Conservation (phyloP, 441 rosid genomes). For the Daphne laureola region DNA sequence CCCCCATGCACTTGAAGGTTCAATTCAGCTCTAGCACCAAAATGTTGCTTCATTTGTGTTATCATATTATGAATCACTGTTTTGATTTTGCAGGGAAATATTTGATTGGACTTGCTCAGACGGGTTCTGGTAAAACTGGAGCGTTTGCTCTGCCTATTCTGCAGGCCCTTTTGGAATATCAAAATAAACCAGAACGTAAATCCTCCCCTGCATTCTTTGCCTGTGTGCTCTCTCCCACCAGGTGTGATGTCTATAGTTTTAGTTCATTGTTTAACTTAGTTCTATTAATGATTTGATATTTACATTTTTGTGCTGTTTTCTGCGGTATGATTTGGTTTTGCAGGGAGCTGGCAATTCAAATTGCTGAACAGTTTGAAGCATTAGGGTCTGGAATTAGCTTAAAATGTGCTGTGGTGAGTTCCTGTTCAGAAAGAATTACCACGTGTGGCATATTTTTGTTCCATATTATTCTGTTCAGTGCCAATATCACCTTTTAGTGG, state of each 20-base stretch:
- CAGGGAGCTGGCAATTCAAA: constrained; percentile 95
- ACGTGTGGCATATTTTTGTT: not conserved
- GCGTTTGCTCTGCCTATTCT: constrained; percentile 92
- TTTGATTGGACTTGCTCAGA: constrained; percentile 91
- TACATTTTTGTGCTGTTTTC: not conserved
- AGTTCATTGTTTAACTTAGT: not conserved
- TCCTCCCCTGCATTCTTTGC: constrained; percentile 79
- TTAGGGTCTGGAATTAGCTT: constrained; percentile 71
- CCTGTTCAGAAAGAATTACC: not conserved
- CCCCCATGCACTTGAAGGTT: constrained; percentile 78
- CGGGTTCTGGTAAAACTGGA: constrained; percentile 96
- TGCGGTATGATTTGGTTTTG: constrained; percentile 1
- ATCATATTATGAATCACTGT: not conserved
- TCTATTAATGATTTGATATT: not conserved
- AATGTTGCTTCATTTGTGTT: not conserved
- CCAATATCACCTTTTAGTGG: too few species aligned
- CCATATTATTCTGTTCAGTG: too few species aligned
- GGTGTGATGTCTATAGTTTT: constrained; percentile 28
- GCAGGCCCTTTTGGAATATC: constrained; percentile 67
- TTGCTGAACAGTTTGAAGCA: constrained; percentile 93
- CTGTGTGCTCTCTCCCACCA: constrained; percentile 86
- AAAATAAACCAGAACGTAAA: constrained; percentile 35
- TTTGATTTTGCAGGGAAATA: constrained; percentile 58
- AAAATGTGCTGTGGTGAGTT: constrained; percentile 79
- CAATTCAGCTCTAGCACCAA: not conserved